Evolutionary conservation across 1,284 basidiomycete genomes (phyloP), one percentile per base, ranked within the genome.

Genomic region (Coniferiporia weirii): DNA sequence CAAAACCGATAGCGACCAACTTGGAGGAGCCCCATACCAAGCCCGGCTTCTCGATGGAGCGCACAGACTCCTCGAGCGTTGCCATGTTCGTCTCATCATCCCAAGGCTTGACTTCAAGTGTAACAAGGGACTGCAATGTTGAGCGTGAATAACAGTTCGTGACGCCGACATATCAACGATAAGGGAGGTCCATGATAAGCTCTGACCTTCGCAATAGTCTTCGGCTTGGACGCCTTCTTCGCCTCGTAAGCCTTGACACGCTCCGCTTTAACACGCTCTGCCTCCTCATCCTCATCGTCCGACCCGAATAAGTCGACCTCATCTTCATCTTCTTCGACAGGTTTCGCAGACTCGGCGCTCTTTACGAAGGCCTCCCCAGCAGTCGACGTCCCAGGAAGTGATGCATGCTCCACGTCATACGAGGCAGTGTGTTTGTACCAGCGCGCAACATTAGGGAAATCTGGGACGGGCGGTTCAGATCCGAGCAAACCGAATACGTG

Each of bases 51-150:
- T 94, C 84, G 69, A 99, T 88, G 34, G 89, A 87, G 65, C 96
- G 89, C 59, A 99, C 95, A 47, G 79, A 69, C 46, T 80, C 75
- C 77, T 99, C 96, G 66, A 99, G 81, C 58, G 78, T 89, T 56
- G 72, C 81, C 93, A 99, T 95, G 78, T 98, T 93, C 62, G 96
- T 99, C 81, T 98, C 95, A 74, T 98, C 95, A 73, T 99, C 96
- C 96, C 95, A 96, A 52, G 95, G 96, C 79, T 98, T 99, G 65
- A 99, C 94, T 67, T 98, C 95, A 68, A 98, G 79, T 57, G 97
- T 99, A 56, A 96, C 93, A 63, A 96, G 84, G 65, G 93, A 96
- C 92, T 94, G 71, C 56, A 70, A 60, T 46, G 59, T 43, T 56
- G 52, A 52, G 49, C 60, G 60, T 59, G 34, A 55, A 27, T 27